Base-by-base conservation (phyloP, 768 basidiomycete genomes). In the Kwoniella botswanensis region DNA sequence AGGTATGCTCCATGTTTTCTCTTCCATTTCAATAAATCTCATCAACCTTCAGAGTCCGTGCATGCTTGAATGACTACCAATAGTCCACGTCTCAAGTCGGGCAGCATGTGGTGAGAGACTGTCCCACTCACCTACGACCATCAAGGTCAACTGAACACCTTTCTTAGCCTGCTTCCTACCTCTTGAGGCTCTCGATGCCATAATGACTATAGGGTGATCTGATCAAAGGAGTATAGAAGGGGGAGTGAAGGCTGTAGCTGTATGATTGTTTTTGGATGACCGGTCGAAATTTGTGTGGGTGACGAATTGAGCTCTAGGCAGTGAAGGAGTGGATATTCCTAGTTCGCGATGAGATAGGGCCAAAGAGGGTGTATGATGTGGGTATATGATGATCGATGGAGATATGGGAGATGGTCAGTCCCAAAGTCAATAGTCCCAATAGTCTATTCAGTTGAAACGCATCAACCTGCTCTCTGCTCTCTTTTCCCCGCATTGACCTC, bases 71-170 rank as follows among this genome's bases (percentile, higher is more conserved):
- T 24, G 21, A 18, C 24, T 24, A 18, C 21, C 54, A 24, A 55
- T 24, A n/a, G 12, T 18, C 24, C 50, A 52, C 21, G 12, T n/a
- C 24, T 55, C 54, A 3, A 55, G 21, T 55, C 11, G 18, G 54
- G 21, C n/a, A 11, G 24, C 21, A 55, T 18, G 24, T 24, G 4
- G 15, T 15, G 57, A 15, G 41, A 22, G 12, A 5, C 0, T 41
- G 70, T 35, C 68, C 18, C 2, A 88, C 93, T 80, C 73, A 96
- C 96, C 96, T 82, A 96, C 94, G 65, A 98, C 96, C 93, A 94
- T 94, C 79, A 98, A 84, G 76, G 96, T 98, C 86, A 98, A 93
- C 86, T 96, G 94, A 64, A 98, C 92, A 82, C 95, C 96, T 89
- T 98, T 98, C 87, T 98, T 98, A 85, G 93, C 93, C 71, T 82